phyloP scores from a whole-genome alignment of 768 basidiomycete genomes.

The Tulasnella sp. region DNA sequence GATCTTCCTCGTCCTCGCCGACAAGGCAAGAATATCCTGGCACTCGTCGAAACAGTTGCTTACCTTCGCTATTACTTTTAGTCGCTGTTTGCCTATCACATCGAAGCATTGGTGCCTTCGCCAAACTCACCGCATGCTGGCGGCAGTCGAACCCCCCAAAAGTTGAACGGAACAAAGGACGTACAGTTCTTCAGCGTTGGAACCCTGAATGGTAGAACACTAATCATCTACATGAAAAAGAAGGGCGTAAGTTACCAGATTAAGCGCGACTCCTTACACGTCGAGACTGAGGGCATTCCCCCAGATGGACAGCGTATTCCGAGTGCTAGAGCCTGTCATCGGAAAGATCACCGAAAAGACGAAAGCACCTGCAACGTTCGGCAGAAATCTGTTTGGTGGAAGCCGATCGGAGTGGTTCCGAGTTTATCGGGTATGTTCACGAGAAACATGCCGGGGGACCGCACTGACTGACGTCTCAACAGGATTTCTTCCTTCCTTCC shows the following conservation, averaged over 20 bases:
- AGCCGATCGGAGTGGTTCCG: conserved; percentile 93
- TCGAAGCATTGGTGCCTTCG: conserved; percentile 93
- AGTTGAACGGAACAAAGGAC: conserved; percentile 84
- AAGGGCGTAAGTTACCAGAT: conserved; percentile 57
- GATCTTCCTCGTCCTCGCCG: conserved; percentile 91
- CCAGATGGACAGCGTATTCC: conserved; percentile 86
- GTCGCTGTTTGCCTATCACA: conserved; percentile 90
- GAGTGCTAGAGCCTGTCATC: conserved; percentile 93
- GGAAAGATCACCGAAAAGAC: conserved; percentile 79
- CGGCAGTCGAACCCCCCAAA: conserved; percentile 77
- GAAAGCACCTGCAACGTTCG: conserved; percentile 64
- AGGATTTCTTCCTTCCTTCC: conserved; percentile 89
- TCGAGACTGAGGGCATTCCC: not conserved
- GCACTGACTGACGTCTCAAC: not conserved
- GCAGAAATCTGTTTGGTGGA: conserved; percentile 71
- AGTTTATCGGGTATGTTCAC: conserved; percentile 59
- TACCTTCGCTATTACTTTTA: conserved; percentile 34
- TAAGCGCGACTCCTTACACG: not conserved
- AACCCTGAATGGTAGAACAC: conserved; percentile 74
- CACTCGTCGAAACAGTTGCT: not conserved
- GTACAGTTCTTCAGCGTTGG: conserved; percentile 97
- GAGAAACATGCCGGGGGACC: not conserved
- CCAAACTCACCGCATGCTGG: conserved; percentile 58
- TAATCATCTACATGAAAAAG: conserved; percentile 94
- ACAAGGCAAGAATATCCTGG: conserved; percentile 55